Base-by-base conservation (phyloP, 257 asterid genomes). In the Apocynum venetum region DNA sequence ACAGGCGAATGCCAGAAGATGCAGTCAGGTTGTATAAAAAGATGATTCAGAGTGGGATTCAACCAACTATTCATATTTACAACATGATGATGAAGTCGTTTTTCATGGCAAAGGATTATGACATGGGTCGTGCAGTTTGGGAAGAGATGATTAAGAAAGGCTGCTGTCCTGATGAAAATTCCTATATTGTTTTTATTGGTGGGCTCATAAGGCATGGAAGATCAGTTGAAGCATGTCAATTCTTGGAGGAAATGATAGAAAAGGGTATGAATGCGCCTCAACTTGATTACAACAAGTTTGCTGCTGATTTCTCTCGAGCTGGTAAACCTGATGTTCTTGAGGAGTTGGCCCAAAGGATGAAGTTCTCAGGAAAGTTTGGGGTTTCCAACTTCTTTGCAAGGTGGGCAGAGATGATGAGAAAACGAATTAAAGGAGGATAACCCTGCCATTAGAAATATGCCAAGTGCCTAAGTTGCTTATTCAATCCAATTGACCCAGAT, bases 221-320 rank as follows among this genome's bases (percentile, higher is more conserved):
- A 80, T 83, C 89, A 0, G 83, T 75, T 25, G 97, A 90, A 85
- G 97, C 96, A 0, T 89, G 87, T 67, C 76, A 81, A 77, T 89
- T 84, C 84, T 83, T 91, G 88, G 94, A 90, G 80, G 97, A 93
- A 83, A 96, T 96, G 99, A 82, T 88, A 0, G 89, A 84, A 19
- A 93, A 89, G 83, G 99, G 99, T 77, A 91, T 96, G 99, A 89
- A 81, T 83, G 91, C 91, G 2, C 97, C 97, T 77, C 91, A 80
- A 47, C 87, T 91, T 49, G 97, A 87, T 83, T 88, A 85, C 82
- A 84, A 89, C 74, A 93, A 85, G 79, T 82, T 94, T 61, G 87
- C 82, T 13, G 86, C 90, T 53, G 92, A 83, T 83, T 84, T 91
- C 80, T 84, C 89, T 11, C 75, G 89, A 77, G 86, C 87, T 10